A percentile compares a stretch with the other conserved stretches of the same genome.
Evolutionary conservation across 2,329 filamentous ascomycete genomes (phyloP).

Genomic region (Ophiostoma piceae): DNA sequence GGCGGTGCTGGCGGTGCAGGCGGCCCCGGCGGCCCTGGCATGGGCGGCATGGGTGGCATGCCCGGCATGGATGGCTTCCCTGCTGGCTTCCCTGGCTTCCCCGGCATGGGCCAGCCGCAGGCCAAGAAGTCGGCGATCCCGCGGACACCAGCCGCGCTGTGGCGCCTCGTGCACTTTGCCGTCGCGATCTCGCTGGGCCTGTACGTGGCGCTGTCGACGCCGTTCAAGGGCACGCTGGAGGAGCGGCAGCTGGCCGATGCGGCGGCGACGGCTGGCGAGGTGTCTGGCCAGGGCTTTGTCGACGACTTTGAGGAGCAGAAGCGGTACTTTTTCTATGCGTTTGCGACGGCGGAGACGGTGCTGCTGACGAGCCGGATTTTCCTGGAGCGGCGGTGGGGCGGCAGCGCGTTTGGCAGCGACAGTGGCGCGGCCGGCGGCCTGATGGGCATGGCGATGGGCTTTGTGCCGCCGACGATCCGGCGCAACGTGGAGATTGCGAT

Average conservation of each 20-base stretch:
- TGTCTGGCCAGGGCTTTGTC: conserved; percentile 12
- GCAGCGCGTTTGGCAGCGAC: conserved; percentile 27
- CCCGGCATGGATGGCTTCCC: conserved; percentile 27
- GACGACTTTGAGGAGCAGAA: conserved; percentile 24
- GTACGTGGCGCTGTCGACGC: conserved; percentile 63
- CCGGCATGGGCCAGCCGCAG: conserved; percentile 36
- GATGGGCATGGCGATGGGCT: conserved; percentile 56
- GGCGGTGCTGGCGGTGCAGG: conserved; percentile 36
- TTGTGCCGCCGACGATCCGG: conserved; percentile 60
- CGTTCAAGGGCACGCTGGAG: conserved; percentile 61
- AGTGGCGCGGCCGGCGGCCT: conserved; percentile 54
- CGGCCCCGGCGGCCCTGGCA: conserved; percentile 28
- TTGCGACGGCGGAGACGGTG: conserved; percentile 69
- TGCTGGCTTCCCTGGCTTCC: conserved; percentile 38
- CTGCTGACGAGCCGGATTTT: conserved; percentile 68
- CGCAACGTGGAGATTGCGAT: conserved; percentile 57
- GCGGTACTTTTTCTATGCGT: conserved; percentile 65
- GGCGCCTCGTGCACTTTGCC: conserved; percentile 68
- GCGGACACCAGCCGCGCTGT: conserved; percentile 45
- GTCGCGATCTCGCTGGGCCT: conserved; percentile 65
- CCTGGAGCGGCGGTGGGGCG: conserved; percentile 51
- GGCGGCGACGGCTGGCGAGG: conserved; percentile 26
- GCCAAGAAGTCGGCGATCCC: conserved; percentile 33
- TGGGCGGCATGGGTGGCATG: conserved; percentile 14
- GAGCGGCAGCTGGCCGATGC: conserved; percentile 48